Evolutionary conservation across 805 yeast species (phyloP), one percentile per base, ranked within the genome.

Genomic region (Yueomyces sinensis): DNA sequence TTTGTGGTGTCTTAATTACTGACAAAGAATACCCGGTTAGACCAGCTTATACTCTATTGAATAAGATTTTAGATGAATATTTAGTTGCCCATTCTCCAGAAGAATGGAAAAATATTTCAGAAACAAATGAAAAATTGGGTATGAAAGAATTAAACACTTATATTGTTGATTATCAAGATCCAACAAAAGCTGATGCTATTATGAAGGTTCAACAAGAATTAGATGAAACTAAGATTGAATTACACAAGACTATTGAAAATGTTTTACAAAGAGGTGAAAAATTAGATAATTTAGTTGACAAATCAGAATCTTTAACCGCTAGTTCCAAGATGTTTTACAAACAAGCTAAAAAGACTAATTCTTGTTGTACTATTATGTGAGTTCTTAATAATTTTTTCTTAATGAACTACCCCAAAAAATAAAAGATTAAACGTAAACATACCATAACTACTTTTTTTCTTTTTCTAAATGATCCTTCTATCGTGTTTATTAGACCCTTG

Each of bases 121-220:
- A 68, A 38, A 63, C 68, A 1, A 54, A 54, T 30, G 52, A 48
- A 27, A 39, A 47, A 16, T 44, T 54, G 36, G 45, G 41, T 61
- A 38, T 66, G 52, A 39, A 41, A 19, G 73, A 71, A 40, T 66
- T 89, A 49, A 81, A 76, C 23, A 62, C 61, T 18, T 86, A 86
- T 55, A 62, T 91, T 45, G 62, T 66, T 47, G 82, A 82, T 52
- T 91, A 91, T 62, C 98, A 91, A 63, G 95, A 91, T 56, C 99
- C 99, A 22, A 70, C 80, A 29, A 95, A 91, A 64, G 97, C 97
- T 0, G 99, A 91, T 57, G 80, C 95, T 9, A 76, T 91, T 42
- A 79, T 91, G 94, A 82, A 80, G 58, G 98, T 91, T 17, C 98
- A 91, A 65, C 94, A 86, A 54, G 98, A 91, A 60, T 72, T 91